Percentiles rank a stretch among this genome's conserved stretches.
These are phyloP conservation scores for Colletotrichum chrysophilum DNA, from an alignment of 2,329 filamentous ascomycete species.

Conservation along the genomic window DNA sequence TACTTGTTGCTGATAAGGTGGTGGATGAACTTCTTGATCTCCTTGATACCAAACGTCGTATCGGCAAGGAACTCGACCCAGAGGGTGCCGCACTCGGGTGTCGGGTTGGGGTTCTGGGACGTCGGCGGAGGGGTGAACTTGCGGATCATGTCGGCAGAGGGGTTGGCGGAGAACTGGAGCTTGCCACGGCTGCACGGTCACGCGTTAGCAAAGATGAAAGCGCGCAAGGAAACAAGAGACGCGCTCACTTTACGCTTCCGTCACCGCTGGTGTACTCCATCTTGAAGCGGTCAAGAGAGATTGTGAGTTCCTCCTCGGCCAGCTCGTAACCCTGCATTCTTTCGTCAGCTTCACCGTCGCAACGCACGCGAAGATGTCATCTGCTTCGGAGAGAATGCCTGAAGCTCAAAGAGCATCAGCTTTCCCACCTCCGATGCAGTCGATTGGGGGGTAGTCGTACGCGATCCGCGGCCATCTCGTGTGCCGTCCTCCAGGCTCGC, in stretches of 20 bases:
- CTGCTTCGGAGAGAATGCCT: no score
- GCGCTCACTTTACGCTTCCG: slow-evolving; percentile 76
- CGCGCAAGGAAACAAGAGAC: neutral
- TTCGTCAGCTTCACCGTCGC: slow-evolving; percentile 20
- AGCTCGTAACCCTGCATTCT: slow-evolving; percentile 86
- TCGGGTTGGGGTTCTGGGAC: slow-evolving; percentile 70
- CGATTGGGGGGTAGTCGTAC: slow-evolving; percentile 57
- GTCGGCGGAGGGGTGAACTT: slow-evolving; percentile 81
- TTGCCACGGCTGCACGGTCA: slow-evolving; percentile 69
- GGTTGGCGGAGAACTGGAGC: slow-evolving; percentile 88
- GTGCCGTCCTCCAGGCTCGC: slow-evolving; percentile 91
- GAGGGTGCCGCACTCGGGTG: slow-evolving; percentile 81
- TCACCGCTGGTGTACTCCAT: slow-evolving; percentile 72
- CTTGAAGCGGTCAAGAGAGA: slow-evolving; percentile 84
- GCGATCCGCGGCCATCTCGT: slow-evolving; percentile 93
- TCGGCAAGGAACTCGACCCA: slow-evolving; percentile 92
- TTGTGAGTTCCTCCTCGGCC: slow-evolving; percentile 85
- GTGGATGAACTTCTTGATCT: slow-evolving; percentile 89
- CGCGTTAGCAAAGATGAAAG: neutral
- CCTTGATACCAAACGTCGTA: slow-evolving; percentile 83
- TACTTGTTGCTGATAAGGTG: slow-evolving; percentile 81
- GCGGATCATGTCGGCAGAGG: slow-evolving; percentile 81
- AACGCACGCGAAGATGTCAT: neutral
- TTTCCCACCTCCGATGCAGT: neutral
- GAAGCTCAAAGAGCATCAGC: neutral